phyloP scores from a whole-genome alignment of 148 eudicot genomes.

The Camellia lanceoleosa region DNA sequence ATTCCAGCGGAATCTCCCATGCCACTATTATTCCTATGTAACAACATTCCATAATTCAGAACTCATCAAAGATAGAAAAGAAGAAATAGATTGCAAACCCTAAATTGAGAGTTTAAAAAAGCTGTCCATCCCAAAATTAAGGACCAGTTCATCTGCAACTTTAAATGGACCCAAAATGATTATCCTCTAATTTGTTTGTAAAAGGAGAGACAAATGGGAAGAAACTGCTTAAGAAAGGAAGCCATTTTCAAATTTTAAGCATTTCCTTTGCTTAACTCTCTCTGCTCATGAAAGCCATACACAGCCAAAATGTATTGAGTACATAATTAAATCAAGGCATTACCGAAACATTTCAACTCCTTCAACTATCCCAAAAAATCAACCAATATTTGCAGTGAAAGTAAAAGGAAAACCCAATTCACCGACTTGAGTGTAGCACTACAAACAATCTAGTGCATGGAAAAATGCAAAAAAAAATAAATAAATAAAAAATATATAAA shows the following conservation, averaged over 20 bases:
- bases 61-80: neutral
- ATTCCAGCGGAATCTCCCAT: constrained; percentile 46
- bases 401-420: neutral
- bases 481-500: too few species aligned
- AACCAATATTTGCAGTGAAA: neutral
- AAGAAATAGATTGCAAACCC: neutral
- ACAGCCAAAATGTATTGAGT: neutral
- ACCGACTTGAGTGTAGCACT: too few species aligned
- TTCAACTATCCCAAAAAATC: neutral
- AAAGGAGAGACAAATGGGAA: neutral
- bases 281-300: neutral
- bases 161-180: neutral
- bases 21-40: constrained; percentile 37
- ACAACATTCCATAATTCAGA: constrained; percentile 4
- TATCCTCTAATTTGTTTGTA: neutral
- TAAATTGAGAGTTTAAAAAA: neutral
- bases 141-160: neutral
- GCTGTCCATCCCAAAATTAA: neutral
- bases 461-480: neutral
- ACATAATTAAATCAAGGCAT: neutral
- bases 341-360: neutral
- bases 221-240: neutral
- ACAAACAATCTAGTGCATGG: neutral
- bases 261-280: neutral
- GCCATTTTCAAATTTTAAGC: neutral